Evolutionary conservation across 1,139 yeast species (phyloP).

Genomic region (Diutina mesorugosa): DNA sequence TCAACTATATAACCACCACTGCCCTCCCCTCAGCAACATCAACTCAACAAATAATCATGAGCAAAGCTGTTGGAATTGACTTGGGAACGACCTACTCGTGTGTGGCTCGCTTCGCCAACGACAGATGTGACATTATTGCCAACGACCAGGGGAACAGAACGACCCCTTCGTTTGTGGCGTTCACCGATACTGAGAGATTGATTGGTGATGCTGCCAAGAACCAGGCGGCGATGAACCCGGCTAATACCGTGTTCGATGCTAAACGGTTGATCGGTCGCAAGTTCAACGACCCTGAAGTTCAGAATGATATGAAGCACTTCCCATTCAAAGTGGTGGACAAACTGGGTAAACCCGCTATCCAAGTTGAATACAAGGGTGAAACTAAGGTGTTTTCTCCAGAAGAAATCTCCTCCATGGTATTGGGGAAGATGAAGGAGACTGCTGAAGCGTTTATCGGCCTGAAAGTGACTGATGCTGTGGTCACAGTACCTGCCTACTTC

Average conservation of each 20-base stretch:
- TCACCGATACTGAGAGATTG: constrained; percentile 94
- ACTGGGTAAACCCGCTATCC: constrained; percentile 80
- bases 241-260: constrained; percentile 93
- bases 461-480: constrained; percentile 88
- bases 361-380: constrained; percentile 91
- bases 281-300: constrained; percentile 81
- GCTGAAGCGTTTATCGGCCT: constrained; percentile 94
- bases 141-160: constrained; percentile 99
- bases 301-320: constrained; percentile 94
- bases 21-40: not conserved
- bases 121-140: constrained; percentile 72
- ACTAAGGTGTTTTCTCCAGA: constrained; percentile 93
- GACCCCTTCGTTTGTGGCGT: constrained; percentile 96
- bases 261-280: constrained; percentile 97
- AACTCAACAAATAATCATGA: not conserved
- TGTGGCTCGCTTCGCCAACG: constrained; percentile 51
- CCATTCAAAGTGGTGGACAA: constrained; percentile 88
- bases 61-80: constrained; percentile 91
- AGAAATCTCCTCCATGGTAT: constrained; percentile 93
- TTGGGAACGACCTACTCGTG: constrained; percentile 98
- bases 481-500: constrained; percentile 95
- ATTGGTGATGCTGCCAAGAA: constrained; percentile 99
- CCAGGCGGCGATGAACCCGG: constrained; percentile 97
- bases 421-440: constrained; percentile 95
- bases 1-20: not conserved